Percentiles rank a stretch among this genome's conserved stretches.
phyloP scores from a whole-genome alignment of 352 stramenopile genomes.

The Globisporangium cylindrosporum region DNA sequence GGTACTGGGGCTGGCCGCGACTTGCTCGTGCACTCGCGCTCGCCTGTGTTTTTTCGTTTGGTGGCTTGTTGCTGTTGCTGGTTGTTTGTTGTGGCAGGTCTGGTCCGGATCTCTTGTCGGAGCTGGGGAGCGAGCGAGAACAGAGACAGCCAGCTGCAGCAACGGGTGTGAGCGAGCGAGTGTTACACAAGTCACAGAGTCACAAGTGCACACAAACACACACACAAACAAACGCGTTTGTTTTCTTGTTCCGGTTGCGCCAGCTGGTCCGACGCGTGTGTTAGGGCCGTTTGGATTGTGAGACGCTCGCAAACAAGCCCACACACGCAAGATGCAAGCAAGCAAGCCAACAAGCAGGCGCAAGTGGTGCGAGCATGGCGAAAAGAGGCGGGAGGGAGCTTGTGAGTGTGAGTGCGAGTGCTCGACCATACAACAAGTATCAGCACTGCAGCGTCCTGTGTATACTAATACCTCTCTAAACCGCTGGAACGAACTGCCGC shows the following conservation, averaged over 20 bases:
- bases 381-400: not conserved
- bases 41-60: not conserved
- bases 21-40: not conserved
- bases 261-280: not conserved
- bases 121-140: conserved; percentile 3
- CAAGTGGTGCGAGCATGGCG: not conserved
- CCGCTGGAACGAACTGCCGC: not conserved
- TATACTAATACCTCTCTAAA: not conserved
- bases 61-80: not conserved
- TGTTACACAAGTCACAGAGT: not conserved
- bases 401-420: not conserved
- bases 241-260: conserved; percentile 7
- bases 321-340: not conserved
- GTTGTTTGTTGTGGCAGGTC: conserved; percentile 1
- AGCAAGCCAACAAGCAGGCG: not conserved
- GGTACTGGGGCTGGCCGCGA: no score
- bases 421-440: not conserved
- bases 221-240: not conserved
- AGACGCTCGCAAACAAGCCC: not conserved
- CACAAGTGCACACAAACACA: not conserved
- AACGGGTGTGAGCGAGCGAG: not conserved
- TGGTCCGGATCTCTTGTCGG: conserved; percentile 9
- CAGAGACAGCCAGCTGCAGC: not conserved
- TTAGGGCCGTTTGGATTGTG: conserved; percentile 5
- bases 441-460: not conserved